Percentiles rank a stretch among this genome's conserved stretches.
These are phyloP conservation scores for Noccaea bulbosa DNA, from an alignment of 345 rosid species.

Conservation along the genomic window DNA sequence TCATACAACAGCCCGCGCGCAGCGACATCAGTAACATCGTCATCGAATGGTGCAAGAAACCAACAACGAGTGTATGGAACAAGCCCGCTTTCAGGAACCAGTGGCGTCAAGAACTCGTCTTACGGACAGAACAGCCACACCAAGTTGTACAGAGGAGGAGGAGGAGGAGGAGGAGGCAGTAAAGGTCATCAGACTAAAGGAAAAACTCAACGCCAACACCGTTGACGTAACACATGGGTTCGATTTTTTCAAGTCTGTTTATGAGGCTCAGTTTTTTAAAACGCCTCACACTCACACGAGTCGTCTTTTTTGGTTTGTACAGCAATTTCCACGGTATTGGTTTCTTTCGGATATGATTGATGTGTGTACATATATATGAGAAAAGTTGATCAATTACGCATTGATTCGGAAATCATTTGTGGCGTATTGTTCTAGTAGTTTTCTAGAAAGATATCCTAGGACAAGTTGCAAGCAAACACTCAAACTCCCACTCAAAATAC, in stretches of 20 bases:
- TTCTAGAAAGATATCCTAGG: too few species aligned
- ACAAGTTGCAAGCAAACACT: too few species aligned
- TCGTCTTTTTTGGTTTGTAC: slow-evolving; percentile 16
- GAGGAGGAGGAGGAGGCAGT: slow-evolving; percentile 38
- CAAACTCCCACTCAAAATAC: too few species aligned
- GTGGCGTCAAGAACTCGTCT: slow-evolving; percentile 29
- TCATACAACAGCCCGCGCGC: slow-evolving; percentile 30
- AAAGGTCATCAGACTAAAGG: slow-evolving; percentile 27
- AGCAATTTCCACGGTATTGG: slow-evolving; percentile 27
- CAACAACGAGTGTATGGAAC: slow-evolving; percentile 38
- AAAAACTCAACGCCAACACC: slow-evolving; percentile 40
- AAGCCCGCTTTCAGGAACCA: slow-evolving; percentile 39
- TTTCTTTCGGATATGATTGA: slow-evolving; percentile 27
- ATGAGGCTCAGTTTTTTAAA: slow-evolving; percentile 33
- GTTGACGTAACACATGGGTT: slow-evolving; percentile 23
- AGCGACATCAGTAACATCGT: background rate
- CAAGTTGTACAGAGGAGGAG: slow-evolving; percentile 40
- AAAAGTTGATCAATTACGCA: too few species aligned
- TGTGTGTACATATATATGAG: slow-evolving; percentile 9
- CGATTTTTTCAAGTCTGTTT: slow-evolving; percentile 6
- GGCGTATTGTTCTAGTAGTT: too few species aligned
- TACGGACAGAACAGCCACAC: slow-evolving; percentile 34
- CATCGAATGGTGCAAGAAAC: slow-evolving; percentile 37
- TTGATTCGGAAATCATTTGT: too few species aligned
- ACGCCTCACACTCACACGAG: slow-evolving; percentile 29